Conservation (phyloP, 345 rosid species). For the Gossypium raimondii region DNA sequence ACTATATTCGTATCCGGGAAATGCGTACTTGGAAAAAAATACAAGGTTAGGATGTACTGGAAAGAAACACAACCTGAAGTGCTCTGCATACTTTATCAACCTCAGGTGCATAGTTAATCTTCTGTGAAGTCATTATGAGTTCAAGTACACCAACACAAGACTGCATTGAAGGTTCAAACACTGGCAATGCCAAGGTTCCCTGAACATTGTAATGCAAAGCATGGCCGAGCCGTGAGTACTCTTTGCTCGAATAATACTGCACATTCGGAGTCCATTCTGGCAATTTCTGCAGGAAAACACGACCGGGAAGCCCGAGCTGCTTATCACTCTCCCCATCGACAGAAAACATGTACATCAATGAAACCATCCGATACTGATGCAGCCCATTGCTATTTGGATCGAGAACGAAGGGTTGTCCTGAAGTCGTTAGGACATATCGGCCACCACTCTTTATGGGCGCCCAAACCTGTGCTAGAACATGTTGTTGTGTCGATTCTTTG, state of each 20-base stretch:
- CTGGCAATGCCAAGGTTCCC: conserved; percentile 90
- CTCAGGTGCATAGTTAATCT: conserved; percentile 85
- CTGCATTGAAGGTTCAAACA: conserved; percentile 74
- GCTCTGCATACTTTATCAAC: conserved; percentile 98
- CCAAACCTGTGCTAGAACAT: conserved; percentile 89
- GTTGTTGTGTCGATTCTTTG: conserved; percentile 80
- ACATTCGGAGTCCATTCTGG: conserved; percentile 98
- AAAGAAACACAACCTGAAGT: conserved; percentile 67
- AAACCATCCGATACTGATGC: conserved; percentile 81
- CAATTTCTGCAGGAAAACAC: conserved; percentile 72
- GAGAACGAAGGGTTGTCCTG: conserved; percentile 88
- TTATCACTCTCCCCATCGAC: conserved; percentile 67
- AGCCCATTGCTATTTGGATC: conserved; percentile 70
- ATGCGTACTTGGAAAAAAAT: neutral
- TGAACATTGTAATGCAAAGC: conserved; percentile 68
- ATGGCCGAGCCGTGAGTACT: conserved; percentile 72
- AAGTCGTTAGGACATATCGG: conserved; percentile 65
- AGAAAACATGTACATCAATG: conserved; percentile 65
- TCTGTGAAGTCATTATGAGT: conserved; percentile 81
- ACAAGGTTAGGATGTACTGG: neutral
- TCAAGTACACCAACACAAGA: conserved; percentile 87
- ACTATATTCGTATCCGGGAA: neutral
- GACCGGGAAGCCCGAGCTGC: conserved; percentile 91
- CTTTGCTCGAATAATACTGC: conserved; percentile 77
- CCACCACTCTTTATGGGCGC: conserved; percentile 67